phyloP scores from a whole-genome alignment of 2,329 filamentous ascomycete genomes.

The Talaromyces marneffei region DNA sequence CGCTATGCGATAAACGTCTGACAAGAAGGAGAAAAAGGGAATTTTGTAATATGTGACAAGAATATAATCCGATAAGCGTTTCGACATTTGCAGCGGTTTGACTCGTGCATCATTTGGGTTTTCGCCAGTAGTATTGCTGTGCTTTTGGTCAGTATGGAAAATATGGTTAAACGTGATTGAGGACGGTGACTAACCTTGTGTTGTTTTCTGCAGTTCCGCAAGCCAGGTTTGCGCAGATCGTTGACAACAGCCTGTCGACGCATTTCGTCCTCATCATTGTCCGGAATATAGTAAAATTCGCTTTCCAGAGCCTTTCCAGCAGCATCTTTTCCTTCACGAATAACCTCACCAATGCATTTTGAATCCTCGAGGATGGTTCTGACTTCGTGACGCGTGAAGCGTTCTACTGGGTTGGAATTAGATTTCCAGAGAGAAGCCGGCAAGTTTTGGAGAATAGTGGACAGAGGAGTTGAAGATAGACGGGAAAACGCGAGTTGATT shows the following conservation, averaged over 20 bases:
- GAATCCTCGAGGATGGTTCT: slow-evolving; percentile 67
- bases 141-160: slow-evolving; percentile 20
- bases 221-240: slow-evolving; percentile 78
- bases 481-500: slow-evolving; percentile 96
- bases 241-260: slow-evolving; percentile 77
- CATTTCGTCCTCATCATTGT: slow-evolving; percentile 72
- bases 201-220: slow-evolving; percentile 86
- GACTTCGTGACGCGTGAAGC: slow-evolving; percentile 58
- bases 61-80: slow-evolving; percentile 7
- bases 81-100: not conserved
- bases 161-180: slow-evolving; percentile 3
- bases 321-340: slow-evolving; percentile 87
- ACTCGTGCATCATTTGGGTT: slow-evolving; percentile 46
- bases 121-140: slow-evolving; percentile 68
- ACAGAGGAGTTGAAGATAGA: slow-evolving; percentile 83
- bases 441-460: slow-evolving; percentile 80
- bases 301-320: slow-evolving; percentile 89
- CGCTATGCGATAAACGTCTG: slow-evolving; percentile 33
- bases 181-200: slow-evolving; percentile 68
- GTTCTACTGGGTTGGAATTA: slow-evolving; percentile 37
- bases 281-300: slow-evolving; percentile 94
- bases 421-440: slow-evolving; percentile 58
- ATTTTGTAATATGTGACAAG: slow-evolving; percentile 13
- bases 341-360: slow-evolving; percentile 78
- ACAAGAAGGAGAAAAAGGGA: not conserved